Base-by-base conservation (phyloP, 345 rosid species). In the Clarkia xantiana region DNA sequence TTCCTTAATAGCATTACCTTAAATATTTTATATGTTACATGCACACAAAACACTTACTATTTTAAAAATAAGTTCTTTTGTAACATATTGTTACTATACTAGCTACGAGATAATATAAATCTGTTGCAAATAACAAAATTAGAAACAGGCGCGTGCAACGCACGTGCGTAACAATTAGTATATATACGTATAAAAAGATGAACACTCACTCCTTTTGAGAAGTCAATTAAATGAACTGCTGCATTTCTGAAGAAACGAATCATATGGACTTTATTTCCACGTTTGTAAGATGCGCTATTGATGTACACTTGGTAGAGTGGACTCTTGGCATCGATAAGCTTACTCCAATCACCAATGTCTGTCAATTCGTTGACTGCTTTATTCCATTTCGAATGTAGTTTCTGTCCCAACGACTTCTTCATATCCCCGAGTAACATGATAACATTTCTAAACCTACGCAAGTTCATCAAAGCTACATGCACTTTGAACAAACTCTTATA, bases 231-330 rank as follows among this genome's bases (percentile, higher is more conserved):
- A 16, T 45, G 48, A 0, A 22, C 48, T 45, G 48, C 48, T 45
- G 48, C 48, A 16, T 45, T 45, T 17, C 48, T 15, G 20, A 45
- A 7, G 48, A 45, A 45, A 22, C 48, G 48, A 15, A 45, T 45
- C 11, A 45, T 18, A 14, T 17, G 1, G 11, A 17, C 48, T 17
- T 45, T 45, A 22, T 45, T 6, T 18, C 15, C 4, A 16, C 10
- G 9, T 2, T 16, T 4, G 4, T 45, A 45, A 10, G 1, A 15
- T 3, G n/a, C n/a, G n/a, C 20, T 13, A 12, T 14, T 22, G 2
- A 1, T 4, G 11, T 45, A 45, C 6, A 45, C 22, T 22, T 16
- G 8, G 3, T 1, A 45, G 3, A 45, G 9, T 1, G 48, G 48
- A 14, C 48, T 45, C 19, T 45, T 22, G 3, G 0, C 1, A 7